Percentiles rank a stretch among this genome's conserved stretches.
phyloP scores from a whole-genome alignment of 78 protist species.

The Cavenderia fasciculata region DNA sequence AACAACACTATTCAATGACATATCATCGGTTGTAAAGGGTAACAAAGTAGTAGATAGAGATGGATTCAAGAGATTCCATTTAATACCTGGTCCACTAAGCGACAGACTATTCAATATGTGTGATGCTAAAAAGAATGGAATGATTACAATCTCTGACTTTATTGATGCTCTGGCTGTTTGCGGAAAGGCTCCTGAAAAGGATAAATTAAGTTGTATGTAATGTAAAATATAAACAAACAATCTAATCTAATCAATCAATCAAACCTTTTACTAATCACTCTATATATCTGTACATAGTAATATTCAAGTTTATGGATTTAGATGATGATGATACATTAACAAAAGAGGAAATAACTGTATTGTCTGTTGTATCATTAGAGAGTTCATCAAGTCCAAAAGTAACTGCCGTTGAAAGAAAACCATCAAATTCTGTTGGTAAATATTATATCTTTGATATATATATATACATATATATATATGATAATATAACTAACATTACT shows the following conservation, averaged over 20 bases:
- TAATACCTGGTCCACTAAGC: constrained; percentile 58
- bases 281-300: constrained; percentile 5
- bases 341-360: constrained; percentile 60
- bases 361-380: constrained; percentile 48
- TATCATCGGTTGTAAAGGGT: constrained; percentile 47
- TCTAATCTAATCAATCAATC: not conserved
- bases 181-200: constrained; percentile 63
- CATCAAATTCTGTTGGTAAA: not conserved
- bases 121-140: constrained; percentile 36
- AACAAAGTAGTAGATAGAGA: constrained; percentile 48
- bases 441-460: no score
- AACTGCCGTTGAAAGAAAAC: not conserved
- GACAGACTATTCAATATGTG: constrained; percentile 54
- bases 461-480: no score
- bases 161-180: constrained; percentile 42
- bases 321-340: constrained; percentile 69
- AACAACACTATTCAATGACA: constrained; percentile 49
- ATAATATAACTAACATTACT: not conserved
- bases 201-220: constrained; percentile 3
- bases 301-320: constrained; percentile 63
- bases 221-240: not conserved
- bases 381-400: constrained; percentile 19
- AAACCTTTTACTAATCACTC: not conserved
- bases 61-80: constrained; percentile 71
- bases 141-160: constrained; percentile 43